Base-by-base conservation (phyloP, 192 early-diverging fungal genomes). In the Glomus cerebriforme region DNA sequence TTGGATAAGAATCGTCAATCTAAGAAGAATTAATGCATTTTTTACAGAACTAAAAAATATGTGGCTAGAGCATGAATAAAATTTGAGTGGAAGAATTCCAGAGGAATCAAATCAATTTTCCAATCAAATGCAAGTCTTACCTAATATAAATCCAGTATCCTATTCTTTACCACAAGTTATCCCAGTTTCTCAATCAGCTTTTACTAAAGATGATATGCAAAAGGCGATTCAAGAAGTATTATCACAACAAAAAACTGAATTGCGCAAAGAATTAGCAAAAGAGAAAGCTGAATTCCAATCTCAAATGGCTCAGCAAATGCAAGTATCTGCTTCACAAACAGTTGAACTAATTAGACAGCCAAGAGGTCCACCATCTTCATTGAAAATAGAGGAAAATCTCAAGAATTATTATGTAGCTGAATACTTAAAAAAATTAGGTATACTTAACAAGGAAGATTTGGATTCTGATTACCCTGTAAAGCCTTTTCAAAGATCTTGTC, bases 11-110 rank as follows among this genome's bases (percentile, higher is more conserved):
- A 37, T 39, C 0, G 32, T 10, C 2, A 39, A 32, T 68, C 66
- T 27, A 31, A 27, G 19, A n/a, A n/a, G n/a, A n/a, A n/a, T n/a
- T n/a, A n/a, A n/a, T n/a, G n/a, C n/a, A n/a, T n/a, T n/a, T n/a
- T 69, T 69, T 34, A 69, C 27, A 31, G 22, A 60, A 19, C 67
- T 69, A 39, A 69, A 69, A 69, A 43, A 69, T 39, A 39, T 69
- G 32, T 69, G 32, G 17, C 67, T 69, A 34, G 37, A 69, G 32
- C 32, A 34, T 69, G 17, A 69, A 69, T 29, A 34, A 69, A 39
- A 34, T 39, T 43, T 69, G 5, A 43, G 4, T 69, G 22, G 32
- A 69, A 43, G 37, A 8, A 60, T 60, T 26, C 5, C n/a, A 60
- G 1, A 60, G 59, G 1, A 62, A 62, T 62, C 9, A 62, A 62